Percentiles rank a stretch among this genome's conserved stretches.
These are phyloP conservation scores for Pythium brassicae DNA, from an alignment of 352 stramenopile species.

Conservation along the genomic window DNA sequence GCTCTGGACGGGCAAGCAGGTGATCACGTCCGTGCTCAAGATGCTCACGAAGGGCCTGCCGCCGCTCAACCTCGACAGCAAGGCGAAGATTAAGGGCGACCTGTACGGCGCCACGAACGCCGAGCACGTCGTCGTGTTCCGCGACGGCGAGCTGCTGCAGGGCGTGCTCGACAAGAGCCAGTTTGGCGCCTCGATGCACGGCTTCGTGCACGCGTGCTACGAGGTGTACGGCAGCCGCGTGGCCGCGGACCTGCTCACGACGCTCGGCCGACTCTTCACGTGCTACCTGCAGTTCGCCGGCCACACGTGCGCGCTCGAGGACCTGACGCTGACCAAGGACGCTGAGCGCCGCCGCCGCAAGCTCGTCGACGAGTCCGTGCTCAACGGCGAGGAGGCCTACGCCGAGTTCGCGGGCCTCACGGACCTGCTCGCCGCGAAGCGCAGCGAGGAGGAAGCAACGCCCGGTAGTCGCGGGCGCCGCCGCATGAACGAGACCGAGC, in stretches of 20 bases:
- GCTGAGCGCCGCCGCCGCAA: conserved; percentile 90
- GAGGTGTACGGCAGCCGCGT: conserved; percentile 85
- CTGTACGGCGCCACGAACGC: conserved; percentile 93
- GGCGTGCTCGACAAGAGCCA: conserved; percentile 99
- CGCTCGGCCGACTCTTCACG: conserved; percentile 93
- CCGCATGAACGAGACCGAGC: conserved; percentile 82
- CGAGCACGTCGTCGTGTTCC: conserved; percentile 96
- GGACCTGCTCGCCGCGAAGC: conserved; percentile 65
- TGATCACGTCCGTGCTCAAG: conserved; percentile 96
- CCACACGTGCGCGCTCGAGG: conserved; percentile 98
- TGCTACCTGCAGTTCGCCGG: conserved; percentile 97
- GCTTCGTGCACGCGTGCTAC: conserved; percentile 97
- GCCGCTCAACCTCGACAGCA: conserved; percentile 91
- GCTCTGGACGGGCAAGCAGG: conserved; percentile 99
- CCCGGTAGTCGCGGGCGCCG: conserved; percentile 61
- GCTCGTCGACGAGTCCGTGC: conserved; percentile 84
- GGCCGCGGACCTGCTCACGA: conserved; percentile 77
- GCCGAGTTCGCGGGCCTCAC: conserved; percentile 78
- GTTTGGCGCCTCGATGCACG: conserved; percentile 98
- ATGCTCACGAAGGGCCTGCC: conserved; percentile 90
- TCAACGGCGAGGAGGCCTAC: conserved; percentile 80
- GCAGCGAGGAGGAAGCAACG: conserved; percentile 32
- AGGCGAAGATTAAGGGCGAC: conserved; percentile 95
- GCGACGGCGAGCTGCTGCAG: conserved; percentile 94
- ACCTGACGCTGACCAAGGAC: conserved; percentile 94